These are phyloP conservation scores for Hypoxylon sp. DNA, from an alignment of 2,329 filamentous ascomycete genomes.

Conservation along the genomic window DNA sequence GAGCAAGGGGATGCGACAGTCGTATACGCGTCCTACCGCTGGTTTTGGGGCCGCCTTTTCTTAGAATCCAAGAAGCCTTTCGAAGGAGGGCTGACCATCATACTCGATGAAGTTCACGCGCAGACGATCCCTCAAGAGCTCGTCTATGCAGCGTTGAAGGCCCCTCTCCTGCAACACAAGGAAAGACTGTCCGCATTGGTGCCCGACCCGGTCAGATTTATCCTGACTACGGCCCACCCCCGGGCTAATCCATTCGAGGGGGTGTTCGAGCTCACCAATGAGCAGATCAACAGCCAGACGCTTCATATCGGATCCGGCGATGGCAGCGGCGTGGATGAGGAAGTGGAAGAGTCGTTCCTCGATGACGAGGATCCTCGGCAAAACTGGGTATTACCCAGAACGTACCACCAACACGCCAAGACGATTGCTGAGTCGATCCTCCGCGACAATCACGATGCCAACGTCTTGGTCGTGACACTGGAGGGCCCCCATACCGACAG, in stretches of 20 bases:
- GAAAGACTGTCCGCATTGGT: background rate
- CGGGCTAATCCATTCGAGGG: background rate
- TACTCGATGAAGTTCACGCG: conserved; percentile 4
- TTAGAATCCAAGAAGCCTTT: too few species aligned
- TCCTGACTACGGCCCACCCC: background rate
- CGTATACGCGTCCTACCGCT: background rate
- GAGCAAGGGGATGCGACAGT: background rate
- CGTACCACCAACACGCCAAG: background rate
- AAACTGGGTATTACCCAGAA: too few species aligned
- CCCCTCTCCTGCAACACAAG: background rate
- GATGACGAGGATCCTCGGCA: too few species aligned
- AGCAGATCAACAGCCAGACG: background rate
- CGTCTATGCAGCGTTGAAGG: background rate
- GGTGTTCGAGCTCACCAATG: background rate
- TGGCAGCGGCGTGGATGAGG: background rate
- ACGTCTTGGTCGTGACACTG: background rate
- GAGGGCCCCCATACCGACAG: background rate
- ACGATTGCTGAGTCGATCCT: background rate
- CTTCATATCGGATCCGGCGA: background rate
- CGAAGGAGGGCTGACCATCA: background rate
- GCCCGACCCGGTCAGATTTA: background rate
- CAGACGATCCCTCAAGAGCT: background rate
- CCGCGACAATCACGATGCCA: background rate
- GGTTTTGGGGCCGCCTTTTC: background rate
- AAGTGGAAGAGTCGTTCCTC: background rate